Percentiles rank a stretch among this genome's conserved stretches.
These are phyloP conservation scores for Epichloe sibirici DNA, from an alignment of 2,329 filamentous ascomycete species.

Conservation along the genomic window DNA sequence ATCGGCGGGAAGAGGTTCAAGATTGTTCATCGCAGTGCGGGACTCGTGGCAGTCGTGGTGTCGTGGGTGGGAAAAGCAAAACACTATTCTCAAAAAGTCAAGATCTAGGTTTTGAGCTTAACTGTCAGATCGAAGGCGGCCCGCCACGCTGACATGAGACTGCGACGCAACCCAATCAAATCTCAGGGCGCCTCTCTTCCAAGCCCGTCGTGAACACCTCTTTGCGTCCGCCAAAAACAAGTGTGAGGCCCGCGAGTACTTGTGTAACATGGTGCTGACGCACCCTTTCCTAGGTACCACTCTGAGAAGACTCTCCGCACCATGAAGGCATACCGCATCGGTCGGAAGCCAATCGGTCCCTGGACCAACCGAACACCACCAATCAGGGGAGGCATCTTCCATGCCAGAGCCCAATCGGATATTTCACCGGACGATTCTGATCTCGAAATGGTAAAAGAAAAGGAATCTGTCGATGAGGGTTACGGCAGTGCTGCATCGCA, in stretches of 20 bases:
- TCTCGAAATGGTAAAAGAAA: slow-evolving; percentile 5
- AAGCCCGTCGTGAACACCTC: neutral
- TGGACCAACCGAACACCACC: slow-evolving; percentile 49
- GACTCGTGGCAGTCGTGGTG: neutral
- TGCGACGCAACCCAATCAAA: neutral
- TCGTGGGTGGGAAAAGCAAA: neutral
- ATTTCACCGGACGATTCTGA: slow-evolving; percentile 8
- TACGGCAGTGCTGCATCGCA: slow-evolving; percentile 7
- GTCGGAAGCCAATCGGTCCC: slow-evolving; percentile 37
- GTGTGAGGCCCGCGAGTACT: neutral
- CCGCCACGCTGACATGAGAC: neutral
- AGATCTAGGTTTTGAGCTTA: neutral
- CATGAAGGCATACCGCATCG: slow-evolving; percentile 50
- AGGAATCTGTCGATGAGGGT: slow-evolving; percentile 6
- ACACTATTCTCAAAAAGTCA: neutral
- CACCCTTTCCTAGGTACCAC: slow-evolving; percentile 39
- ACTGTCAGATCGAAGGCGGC: neutral
- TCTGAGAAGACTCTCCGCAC: slow-evolving; percentile 36
- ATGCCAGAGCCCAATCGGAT: slow-evolving; percentile 3
- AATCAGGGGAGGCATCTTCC: slow-evolving; percentile 37
- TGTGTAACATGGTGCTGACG: slow-evolving; percentile 8
- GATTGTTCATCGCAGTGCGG: neutral
- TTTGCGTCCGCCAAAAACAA: neutral
- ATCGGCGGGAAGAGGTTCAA: neutral
- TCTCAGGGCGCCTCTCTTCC: neutral